A percentile compares a stretch with the other conserved stretches of the same genome.
These are phyloP conservation scores for Colletotrichum cuscutae DNA, from an alignment of 2,329 filamentous ascomycete genomes.

Conservation along the genomic window DNA sequence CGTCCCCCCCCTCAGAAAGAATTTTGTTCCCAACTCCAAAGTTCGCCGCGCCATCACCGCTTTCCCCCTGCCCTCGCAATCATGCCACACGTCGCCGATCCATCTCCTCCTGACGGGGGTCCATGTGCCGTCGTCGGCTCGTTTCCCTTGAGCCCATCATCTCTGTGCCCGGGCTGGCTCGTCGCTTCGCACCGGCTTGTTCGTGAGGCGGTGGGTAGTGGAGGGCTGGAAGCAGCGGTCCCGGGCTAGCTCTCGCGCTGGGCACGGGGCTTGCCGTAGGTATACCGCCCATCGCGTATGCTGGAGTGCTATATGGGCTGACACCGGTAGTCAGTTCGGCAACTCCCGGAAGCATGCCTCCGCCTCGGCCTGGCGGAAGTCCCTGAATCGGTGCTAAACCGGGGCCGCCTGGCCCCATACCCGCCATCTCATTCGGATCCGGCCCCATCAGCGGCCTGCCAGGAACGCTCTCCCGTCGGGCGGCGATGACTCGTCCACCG, in stretches of 20 bases:
- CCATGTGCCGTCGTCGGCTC: slow-evolving; percentile 51
- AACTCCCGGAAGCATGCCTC: slow-evolving; percentile 66
- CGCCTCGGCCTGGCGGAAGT: slow-evolving; percentile 49
- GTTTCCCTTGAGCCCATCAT: slow-evolving; percentile 53
- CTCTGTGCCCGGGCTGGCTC: slow-evolving; percentile 57
- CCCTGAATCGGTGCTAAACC: slow-evolving; percentile 65
- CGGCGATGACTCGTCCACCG: slow-evolving; percentile 48
- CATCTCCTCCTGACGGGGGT: slow-evolving; percentile 35
- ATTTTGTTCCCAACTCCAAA: slow-evolving; percentile 30
- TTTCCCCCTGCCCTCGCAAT: slow-evolving; percentile 8
- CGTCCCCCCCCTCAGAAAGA: slow-evolving; percentile 14
- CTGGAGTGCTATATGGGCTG: slow-evolving; percentile 68
- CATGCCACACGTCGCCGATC: slow-evolving; percentile 33
- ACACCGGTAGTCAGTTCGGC: slow-evolving; percentile 73
- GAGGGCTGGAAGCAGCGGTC: slow-evolving; percentile 48
- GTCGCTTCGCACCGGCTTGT: slow-evolving; percentile 59
- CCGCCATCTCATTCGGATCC: slow-evolving; percentile 46
- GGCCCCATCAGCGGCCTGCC: slow-evolving; percentile 44
- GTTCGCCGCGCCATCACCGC: slow-evolving; percentile 27
- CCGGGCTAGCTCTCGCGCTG: slow-evolving; percentile 55
- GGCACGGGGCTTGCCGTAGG: slow-evolving; percentile 50
- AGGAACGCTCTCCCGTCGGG: slow-evolving; percentile 54
- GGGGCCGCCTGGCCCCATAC: slow-evolving; percentile 47
- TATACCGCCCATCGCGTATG: slow-evolving; percentile 56
- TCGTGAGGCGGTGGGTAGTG: slow-evolving; percentile 51